Percentiles rank a stretch among this genome's conserved stretches.
These are phyloP conservation scores for Plasmopara halstedii DNA, from an alignment of 352 stramenopile species.

Conservation along the genomic window DNA sequence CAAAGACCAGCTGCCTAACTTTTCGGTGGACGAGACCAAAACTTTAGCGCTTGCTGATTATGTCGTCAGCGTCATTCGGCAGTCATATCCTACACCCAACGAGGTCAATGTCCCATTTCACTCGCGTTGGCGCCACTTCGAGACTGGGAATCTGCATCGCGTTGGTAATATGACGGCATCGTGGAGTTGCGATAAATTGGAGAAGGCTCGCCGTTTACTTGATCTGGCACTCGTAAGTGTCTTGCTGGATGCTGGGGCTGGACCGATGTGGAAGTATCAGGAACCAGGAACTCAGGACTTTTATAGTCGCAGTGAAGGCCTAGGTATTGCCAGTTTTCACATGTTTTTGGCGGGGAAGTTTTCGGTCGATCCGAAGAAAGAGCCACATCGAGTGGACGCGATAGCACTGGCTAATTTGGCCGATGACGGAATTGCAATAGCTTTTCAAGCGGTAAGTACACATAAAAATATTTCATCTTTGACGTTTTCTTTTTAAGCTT, in stretches of 20 bases:
- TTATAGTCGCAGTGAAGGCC: slow-evolving; percentile 66
- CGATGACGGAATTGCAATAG: slow-evolving; percentile 55
- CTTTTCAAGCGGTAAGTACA: slow-evolving; percentile 66
- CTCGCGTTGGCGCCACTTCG: slow-evolving; percentile 75
- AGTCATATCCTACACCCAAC: slow-evolving; percentile 44
- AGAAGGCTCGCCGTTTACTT: slow-evolving; percentile 54
- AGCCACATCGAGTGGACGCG: slow-evolving; percentile 54
- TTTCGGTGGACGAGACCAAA: slow-evolving; percentile 48
- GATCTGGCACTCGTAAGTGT: slow-evolving; percentile 77
- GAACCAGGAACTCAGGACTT: slow-evolving; percentile 57
- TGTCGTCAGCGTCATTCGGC: slow-evolving; percentile 53
- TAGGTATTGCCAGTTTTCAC: slow-evolving; percentile 79
- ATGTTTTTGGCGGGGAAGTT: slow-evolving; percentile 77
- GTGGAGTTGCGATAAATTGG: slow-evolving; percentile 41
- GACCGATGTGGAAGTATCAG: slow-evolving; percentile 60
- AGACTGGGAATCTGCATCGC: slow-evolving; percentile 61
- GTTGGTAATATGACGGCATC: slow-evolving; percentile 37
- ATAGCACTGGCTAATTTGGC: slow-evolving; percentile 43
- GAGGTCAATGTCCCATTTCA: slow-evolving; percentile 63
- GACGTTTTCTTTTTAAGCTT: not conserved
- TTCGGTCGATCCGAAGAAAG: slow-evolving; percentile 31
- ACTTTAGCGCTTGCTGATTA: slow-evolving; percentile 57
- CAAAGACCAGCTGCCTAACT: slow-evolving; percentile 49
- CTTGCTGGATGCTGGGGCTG: slow-evolving; percentile 70
- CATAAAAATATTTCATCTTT: not conserved